Evolutionary conservation across 495 filamentous ascomycete species (phyloP).

Genomic region (Parmelia sp.): DNA sequence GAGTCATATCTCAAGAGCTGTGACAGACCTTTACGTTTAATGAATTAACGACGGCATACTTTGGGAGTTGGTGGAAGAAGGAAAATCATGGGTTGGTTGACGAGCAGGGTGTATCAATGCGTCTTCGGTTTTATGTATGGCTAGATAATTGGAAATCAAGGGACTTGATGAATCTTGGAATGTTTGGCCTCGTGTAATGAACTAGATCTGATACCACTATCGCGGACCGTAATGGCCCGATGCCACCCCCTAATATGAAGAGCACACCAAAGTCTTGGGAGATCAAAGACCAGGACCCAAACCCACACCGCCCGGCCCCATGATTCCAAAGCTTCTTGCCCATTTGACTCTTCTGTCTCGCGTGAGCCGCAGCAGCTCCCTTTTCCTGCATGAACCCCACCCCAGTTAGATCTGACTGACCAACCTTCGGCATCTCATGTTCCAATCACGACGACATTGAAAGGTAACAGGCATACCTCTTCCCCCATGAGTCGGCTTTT

Average conservation of each 20-base stretch:
- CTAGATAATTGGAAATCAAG: not conserved
- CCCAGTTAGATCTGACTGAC: not conserved
- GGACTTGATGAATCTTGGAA: not conserved
- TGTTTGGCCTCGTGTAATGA: not conserved
- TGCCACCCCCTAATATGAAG: not conserved
- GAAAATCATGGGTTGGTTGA: not conserved
- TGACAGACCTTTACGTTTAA: conserved; percentile 9
- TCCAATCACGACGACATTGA: not conserved
- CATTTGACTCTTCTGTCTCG: not conserved
- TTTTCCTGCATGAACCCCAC: not conserved
- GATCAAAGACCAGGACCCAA: not conserved
- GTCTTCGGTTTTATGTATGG: not conserved
- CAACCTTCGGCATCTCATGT: not conserved
- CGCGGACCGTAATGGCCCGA: not conserved
- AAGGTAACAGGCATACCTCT: not conserved
- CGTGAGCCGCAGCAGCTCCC: not conserved
- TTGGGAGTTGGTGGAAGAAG: not conserved
- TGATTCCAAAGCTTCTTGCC: not conserved
- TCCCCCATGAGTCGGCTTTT: not conserved
- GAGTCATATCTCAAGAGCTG: conserved; percentile 19
- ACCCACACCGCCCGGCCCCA: not conserved
- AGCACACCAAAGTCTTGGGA: not conserved
- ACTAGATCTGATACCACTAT: not conserved
- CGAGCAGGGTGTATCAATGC: not conserved
- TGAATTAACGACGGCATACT: conserved; percentile 18